Base-by-base conservation (phyloP, 129 eudicot species). In the Flaveria bidentis region DNA sequence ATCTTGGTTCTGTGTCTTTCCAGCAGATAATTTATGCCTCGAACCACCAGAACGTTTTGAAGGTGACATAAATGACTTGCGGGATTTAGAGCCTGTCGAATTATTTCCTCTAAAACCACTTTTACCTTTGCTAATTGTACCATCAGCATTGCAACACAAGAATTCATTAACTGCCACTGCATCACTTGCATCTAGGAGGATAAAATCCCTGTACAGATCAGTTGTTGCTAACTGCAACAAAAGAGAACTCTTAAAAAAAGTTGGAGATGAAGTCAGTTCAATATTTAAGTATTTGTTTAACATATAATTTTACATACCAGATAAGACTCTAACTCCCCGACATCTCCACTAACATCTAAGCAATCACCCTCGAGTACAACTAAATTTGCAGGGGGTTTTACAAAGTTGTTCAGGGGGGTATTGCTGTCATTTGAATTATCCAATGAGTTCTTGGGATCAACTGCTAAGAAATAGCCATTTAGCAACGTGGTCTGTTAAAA, bases 351-450 rank as follows among this genome's bases (percentile, higher is more conserved):
- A 76, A 92, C 87, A 85, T 94, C 96, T 75, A 94, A 82, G 84
- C 93, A 91, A 81, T 94, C 99, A 71, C 99, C 97, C 81, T 94
- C 97, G 36, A 91, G 96, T 52, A 94, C 96, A 61, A 91, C 94
- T 28, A 94, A 83, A 77, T 94, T 92, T 75, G 99, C 97, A 72
- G 99, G 99, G 81, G 97, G 90, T 78, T 89, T 89, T 73, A 89
- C 87, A 55, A 82, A 87, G 71, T 75, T 67, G 74, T 82, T 82
- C 46, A 79, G 68, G 20, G 72, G 82, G 28, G 81, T 50, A 81
- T 85, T 86, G 58, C 63, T 76, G 84, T 81, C 74, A 26, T 85
- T 66, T 50, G 83, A 61, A 77, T 56, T 73, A 70, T 84, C 97
- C 78, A 94, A 76, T 49, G 87, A 86, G 81, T 84, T 94, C 74